These are phyloP conservation scores for Umbelopsis isabellina DNA, from an alignment of 192 early-diverging fungal genomes.

Conservation along the genomic window DNA sequence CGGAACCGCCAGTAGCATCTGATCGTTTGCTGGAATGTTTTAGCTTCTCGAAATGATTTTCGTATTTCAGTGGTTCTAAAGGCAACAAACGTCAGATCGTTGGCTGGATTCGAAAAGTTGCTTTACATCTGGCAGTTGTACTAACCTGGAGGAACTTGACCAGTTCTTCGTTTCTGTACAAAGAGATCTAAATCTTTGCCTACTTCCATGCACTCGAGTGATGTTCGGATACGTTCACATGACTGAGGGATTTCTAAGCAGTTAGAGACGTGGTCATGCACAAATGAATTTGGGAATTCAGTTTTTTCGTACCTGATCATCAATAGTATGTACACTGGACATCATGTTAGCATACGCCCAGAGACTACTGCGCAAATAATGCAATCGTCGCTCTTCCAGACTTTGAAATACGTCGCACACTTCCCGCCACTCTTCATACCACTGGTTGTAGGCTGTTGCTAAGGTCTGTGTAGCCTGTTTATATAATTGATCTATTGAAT, in stretches of 20 bases:
- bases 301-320: slow-evolving; percentile 58
- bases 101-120: neutral
- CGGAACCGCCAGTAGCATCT: neutral
- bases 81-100: neutral
- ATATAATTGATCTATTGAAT: slow-evolving; percentile 51
- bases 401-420: slow-evolving; percentile 58
- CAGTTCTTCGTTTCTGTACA: slow-evolving; percentile 65
- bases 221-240: slow-evolving; percentile 69
- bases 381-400: slow-evolving; percentile 73
- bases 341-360: slow-evolving; percentile 79
- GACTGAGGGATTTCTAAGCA: slow-evolving; percentile 39
- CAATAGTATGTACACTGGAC: slow-evolving; percentile 64
- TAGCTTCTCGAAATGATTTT: slow-evolving; percentile 5
- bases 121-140: slow-evolving; percentile 15
- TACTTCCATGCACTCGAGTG: slow-evolving; percentile 67
- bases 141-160: slow-evolving; percentile 50
- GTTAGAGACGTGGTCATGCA: neutral
- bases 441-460: slow-evolving; percentile 44
- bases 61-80: slow-evolving; percentile 10
- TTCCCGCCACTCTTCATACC: slow-evolving; percentile 54
- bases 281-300: neutral
- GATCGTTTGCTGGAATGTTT: neutral
- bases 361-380: slow-evolving; percentile 64
- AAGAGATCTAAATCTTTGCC: slow-evolving; percentile 67
- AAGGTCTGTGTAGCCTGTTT: slow-evolving; percentile 41